A percentile compares a stretch with the other conserved stretches of the same genome.
phyloP scores from a whole-genome alignment of 129 eudicot genomes.

The Flaveria linearis region DNA sequence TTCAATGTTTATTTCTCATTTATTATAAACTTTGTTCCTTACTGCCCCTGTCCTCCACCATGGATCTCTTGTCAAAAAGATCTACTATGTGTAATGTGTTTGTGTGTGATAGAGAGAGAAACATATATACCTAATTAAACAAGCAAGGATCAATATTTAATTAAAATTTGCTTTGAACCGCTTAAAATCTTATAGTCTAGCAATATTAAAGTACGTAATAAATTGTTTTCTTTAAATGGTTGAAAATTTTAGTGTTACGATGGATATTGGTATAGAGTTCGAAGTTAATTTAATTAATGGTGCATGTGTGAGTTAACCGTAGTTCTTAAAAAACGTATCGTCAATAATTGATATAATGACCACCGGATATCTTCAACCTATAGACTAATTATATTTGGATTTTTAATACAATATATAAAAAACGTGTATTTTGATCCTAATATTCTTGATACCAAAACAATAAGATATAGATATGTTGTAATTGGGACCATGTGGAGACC shows the following conservation, averaged over 20 bases:
- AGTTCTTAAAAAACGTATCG: no score
- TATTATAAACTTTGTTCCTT: constrained; percentile 23
- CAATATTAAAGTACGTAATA: no score
- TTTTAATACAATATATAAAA: background rate
- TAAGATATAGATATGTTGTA: constrained; percentile 16
- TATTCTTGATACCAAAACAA: constrained; percentile 17
- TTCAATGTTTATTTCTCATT: constrained; percentile 21
- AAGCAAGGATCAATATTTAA: background rate
- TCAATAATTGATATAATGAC: no score
- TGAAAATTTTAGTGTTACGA: no score
- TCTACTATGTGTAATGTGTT: constrained; percentile 1
- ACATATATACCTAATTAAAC: background rate
- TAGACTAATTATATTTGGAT: background rate
- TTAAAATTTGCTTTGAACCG: no score
- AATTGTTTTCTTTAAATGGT: no score
- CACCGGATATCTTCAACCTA: background rate
- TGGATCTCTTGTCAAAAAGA: constrained; percentile 18
- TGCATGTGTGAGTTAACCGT: no score
- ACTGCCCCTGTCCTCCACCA: constrained; percentile 13
- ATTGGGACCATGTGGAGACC: constrained; percentile 35
- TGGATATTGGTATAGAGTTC: no score
- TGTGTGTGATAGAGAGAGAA: constrained; percentile 14
- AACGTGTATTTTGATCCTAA: constrained; percentile 4
- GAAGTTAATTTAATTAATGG: no score
- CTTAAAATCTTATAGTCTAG: no score